Evolutionary conservation across 2,329 filamentous ascomycete genomes (phyloP).

Genomic region (Rhexocercosporidium sp.): DNA sequence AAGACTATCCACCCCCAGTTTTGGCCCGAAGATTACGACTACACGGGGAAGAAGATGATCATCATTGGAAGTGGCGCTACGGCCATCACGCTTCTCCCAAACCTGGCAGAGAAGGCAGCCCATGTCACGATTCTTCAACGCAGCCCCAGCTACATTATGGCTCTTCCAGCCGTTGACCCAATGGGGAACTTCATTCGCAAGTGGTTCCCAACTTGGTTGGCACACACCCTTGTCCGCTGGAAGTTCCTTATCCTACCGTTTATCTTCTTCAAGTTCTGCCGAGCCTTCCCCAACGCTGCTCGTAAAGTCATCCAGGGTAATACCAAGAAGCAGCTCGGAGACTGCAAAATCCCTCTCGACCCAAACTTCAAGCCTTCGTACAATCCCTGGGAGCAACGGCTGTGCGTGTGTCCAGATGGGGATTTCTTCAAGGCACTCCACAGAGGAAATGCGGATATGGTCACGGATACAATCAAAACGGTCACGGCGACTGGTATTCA

Average conservation of each 20-base stretch:
- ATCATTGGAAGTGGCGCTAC: conserved; percentile 71
- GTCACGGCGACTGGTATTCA: conserved; percentile 55
- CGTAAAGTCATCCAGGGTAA: conserved; percentile 52
- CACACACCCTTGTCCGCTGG: conserved; percentile 54
- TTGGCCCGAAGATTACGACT: conserved; percentile 72
- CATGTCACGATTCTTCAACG: conserved; percentile 82
- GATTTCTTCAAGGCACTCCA: conserved; percentile 61
- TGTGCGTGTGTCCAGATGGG: conserved; percentile 68
- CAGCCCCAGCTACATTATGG: conserved; percentile 72
- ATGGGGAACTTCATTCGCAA: conserved; percentile 24
- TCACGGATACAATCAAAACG: conserved; percentile 58
- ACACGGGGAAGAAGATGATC: conserved; percentile 55
- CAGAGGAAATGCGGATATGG: conserved; percentile 51
- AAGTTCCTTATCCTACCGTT: conserved; percentile 55
- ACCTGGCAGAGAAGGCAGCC: conserved; percentile 65
- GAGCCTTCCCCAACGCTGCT: conserved; percentile 56
- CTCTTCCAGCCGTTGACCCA: conserved; percentile 44
- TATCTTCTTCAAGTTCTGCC: conserved; percentile 56
- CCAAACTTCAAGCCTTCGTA: conserved; percentile 70
- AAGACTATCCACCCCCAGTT: conserved; percentile 72
- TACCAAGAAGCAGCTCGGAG: conserved; percentile 58
- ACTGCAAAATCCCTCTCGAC: conserved; percentile 54
- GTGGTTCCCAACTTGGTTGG: conserved; percentile 52
- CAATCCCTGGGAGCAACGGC: conserved; percentile 73
- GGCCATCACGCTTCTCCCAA: conserved; percentile 76